Conservation (phyloP, 1,139 yeast species). For the Kodamaea suecica region DNA sequence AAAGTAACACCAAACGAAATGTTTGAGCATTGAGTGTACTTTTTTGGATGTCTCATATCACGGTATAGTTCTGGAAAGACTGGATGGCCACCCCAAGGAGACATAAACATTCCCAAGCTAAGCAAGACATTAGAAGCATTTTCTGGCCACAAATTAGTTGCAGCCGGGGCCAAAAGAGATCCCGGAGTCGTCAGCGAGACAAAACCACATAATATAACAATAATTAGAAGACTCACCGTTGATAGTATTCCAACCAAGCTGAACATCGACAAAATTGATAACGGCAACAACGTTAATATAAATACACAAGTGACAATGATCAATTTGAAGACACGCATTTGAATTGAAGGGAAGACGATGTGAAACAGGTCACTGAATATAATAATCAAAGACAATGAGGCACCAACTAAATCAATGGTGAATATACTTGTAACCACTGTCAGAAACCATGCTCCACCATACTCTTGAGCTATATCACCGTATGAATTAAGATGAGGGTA, state of each 20-base stretch:
- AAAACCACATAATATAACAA: constrained; percentile 64
- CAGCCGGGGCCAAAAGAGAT: constrained; percentile 56
- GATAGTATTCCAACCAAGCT: constrained; percentile 73
- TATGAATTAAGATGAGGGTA: constrained; percentile 35
- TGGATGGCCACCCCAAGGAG: constrained; percentile 92
- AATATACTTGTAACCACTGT: constrained; percentile 67
- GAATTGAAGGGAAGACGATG: constrained; percentile 56
- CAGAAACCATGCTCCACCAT: constrained; percentile 46
- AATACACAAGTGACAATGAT: constrained; percentile 48
- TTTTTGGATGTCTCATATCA: constrained; percentile 78
- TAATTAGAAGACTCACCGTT: constrained; percentile 59
- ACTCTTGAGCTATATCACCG: constrained; percentile 45
- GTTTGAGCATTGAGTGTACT: constrained; percentile 27
- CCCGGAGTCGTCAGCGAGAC: constrained; percentile 58
- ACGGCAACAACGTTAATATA: constrained; percentile 68
- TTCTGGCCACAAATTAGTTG: constrained; percentile 50
- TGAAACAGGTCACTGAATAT: constrained; percentile 82
- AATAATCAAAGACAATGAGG: constrained; percentile 71
- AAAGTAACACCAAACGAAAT: constrained; percentile 36
- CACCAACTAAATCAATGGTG: constrained; percentile 74
- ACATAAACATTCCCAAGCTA: constrained; percentile 73
- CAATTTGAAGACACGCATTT: constrained; percentile 49
- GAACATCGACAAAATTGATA: constrained; percentile 66
- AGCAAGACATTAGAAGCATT: constrained; percentile 49
- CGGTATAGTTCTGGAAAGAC: constrained; percentile 76